These are phyloP conservation scores for Terana coerulea DNA, from an alignment of 768 basidiomycete genomes.

Conservation along the genomic window DNA sequence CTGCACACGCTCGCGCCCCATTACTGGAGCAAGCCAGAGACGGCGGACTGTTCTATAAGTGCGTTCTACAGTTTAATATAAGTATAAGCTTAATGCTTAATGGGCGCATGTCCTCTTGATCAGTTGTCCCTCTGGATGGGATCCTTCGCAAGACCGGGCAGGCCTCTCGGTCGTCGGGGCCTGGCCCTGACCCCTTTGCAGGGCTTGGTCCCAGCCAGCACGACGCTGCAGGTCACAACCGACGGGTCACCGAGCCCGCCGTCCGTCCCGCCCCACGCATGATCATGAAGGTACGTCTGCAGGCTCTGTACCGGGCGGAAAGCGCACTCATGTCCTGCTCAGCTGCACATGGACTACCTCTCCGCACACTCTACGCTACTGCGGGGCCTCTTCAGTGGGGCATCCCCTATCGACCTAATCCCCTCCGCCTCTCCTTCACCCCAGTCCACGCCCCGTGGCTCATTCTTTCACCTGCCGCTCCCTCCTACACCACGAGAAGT, in stretches of 20 bases:
- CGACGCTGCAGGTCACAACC: conserved; percentile 36
- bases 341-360: conserved; percentile 82
- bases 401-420: conserved; percentile 58
- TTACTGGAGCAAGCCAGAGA: conserved; percentile 75
- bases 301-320: not conserved
- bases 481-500: conserved; percentile 50
- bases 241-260: conserved; percentile 50
- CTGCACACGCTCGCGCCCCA: conserved; percentile 60
- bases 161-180: conserved; percentile 12
- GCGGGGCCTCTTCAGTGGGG: conserved; percentile 65
- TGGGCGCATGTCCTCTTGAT: too few relatives aligned
- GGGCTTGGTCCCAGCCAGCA: not conserved
- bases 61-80: conserved; percentile 12
- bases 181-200: conserved; percentile 20
- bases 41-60: conserved; percentile 79
- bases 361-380: conserved; percentile 79
- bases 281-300: conserved; percentile 52
- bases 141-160: conserved; percentile 14
- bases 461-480: conserved; percentile 34
- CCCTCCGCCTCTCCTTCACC: conserved; percentile 38
- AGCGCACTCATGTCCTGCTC: conserved; percentile 11
- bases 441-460: conserved; percentile 33
- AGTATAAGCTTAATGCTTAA: too few relatives aligned
- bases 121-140: conserved; percentile 25
- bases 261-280: conserved; percentile 51